Evolutionary conservation across 1,284 basidiomycete genomes (phyloP).

Genomic region (Xerocomus nothofagi): DNA sequence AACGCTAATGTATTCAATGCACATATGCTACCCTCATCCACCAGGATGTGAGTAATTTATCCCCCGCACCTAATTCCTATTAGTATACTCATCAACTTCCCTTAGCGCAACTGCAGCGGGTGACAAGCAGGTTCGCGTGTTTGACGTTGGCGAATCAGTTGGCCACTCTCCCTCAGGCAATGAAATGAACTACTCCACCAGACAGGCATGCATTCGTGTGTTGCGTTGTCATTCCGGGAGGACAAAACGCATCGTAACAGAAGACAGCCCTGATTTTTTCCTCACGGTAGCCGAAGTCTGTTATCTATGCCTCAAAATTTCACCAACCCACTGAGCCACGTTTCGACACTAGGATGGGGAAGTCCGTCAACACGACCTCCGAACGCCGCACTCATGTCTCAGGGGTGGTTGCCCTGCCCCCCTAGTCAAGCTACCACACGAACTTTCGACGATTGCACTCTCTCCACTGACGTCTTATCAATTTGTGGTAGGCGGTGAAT

Average conservation of each 20-base stretch:
- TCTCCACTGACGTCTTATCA: constrained; percentile 73
- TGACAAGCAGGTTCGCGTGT: constrained; percentile 79
- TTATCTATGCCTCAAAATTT: not conserved
- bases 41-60: constrained; percentile 52
- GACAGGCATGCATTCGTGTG: constrained; percentile 50
- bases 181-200: constrained; percentile 42
- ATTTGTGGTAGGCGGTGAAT: constrained; percentile 73
- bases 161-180: constrained; percentile 36
- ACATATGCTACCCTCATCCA: constrained; percentile 77
- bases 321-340: constrained; percentile 4
- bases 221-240: constrained; percentile 68
- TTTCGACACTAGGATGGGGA: constrained; percentile 51
- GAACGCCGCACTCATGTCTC: constrained; percentile 64
- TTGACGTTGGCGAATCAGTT: constrained; percentile 64
- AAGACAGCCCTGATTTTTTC: constrained; percentile 82
- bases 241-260: constrained; percentile 82
- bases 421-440: constrained; percentile 58
- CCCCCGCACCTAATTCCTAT: not conserved
- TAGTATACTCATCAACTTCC: constrained; percentile 15
- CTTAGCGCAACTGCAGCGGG: constrained; percentile 74
- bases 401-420: constrained; percentile 62
- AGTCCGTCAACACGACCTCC: constrained; percentile 87
- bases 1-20: constrained; percentile 86
- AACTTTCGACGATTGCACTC: constrained; percentile 63
- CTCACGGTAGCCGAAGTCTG: constrained; percentile 82